Evolutionary conservation across 2,329 filamentous ascomycete genomes (phyloP).

Genomic region (Amphichorda felina): DNA sequence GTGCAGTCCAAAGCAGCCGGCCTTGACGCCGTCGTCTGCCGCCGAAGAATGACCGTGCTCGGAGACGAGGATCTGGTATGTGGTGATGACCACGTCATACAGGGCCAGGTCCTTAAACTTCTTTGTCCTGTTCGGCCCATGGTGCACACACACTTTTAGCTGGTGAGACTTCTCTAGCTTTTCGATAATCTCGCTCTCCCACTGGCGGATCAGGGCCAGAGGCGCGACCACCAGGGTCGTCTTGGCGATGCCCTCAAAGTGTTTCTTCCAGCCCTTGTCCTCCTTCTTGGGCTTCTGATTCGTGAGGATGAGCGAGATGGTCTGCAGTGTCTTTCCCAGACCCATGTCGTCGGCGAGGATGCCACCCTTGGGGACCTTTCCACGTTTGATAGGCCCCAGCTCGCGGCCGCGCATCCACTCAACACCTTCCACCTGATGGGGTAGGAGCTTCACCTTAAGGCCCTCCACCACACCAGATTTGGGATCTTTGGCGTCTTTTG

Average conservation of each 20-base stretch:
- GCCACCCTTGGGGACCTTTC: conserved; percentile 75
- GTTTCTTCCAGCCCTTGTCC: conserved; percentile 50
- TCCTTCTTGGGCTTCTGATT: conserved; percentile 59
- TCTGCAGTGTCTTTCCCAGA: conserved; percentile 87
- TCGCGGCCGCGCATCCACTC: conserved; percentile 94
- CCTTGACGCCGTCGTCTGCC: conserved; percentile 48
- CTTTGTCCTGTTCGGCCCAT: conserved; percentile 79
- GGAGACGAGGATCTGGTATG: conserved; percentile 89
- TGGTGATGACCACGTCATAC: conserved; percentile 95
- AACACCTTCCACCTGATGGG: conserved; percentile 89
- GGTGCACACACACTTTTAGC: conserved; percentile 78
- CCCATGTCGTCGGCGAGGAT: conserved; percentile 93
- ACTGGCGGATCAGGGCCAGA: conserved; percentile 88
- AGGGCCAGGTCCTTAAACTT: conserved; percentile 61
- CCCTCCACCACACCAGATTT: conserved; percentile 56
- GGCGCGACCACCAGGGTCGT: conserved; percentile 87
- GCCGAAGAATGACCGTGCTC: conserved; percentile 66
- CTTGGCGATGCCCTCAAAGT: conserved; percentile 58
- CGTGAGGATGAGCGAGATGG: conserved; percentile 74
- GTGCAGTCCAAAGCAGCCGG: conserved; percentile 79
- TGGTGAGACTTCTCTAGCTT: conserved; percentile 60
- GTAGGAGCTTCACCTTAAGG: conserved; percentile 76
- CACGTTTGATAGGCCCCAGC: conserved; percentile 72
- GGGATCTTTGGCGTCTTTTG: conserved; percentile 13
- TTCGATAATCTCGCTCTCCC: conserved; percentile 85